Evolutionary conservation across 306 rosid species (phyloP).

Genomic region (Ochetophila trinervis): DNA sequence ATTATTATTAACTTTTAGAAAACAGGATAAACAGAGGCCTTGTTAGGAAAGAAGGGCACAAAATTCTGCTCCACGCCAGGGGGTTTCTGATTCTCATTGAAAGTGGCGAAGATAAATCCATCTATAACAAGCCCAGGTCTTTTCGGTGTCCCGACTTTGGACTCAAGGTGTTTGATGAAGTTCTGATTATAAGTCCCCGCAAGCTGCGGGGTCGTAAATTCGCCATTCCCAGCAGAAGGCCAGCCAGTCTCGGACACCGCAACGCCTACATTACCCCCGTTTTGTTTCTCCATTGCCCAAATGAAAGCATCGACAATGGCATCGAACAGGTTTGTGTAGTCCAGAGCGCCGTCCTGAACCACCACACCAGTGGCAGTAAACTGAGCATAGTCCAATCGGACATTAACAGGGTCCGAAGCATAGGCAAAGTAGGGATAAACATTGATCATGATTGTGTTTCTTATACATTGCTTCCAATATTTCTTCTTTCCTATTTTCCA

Average conservation of each 20-base stretch:
- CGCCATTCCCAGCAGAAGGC: constrained; percentile 36
- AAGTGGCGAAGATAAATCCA: constrained; percentile 37
- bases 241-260: constrained; percentile 41
- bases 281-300: constrained; percentile 26
- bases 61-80: constrained; percentile 25
- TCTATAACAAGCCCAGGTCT: constrained; percentile 22
- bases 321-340: constrained; percentile 32
- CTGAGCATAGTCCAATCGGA: constrained; percentile 16
- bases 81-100: constrained; percentile 35
- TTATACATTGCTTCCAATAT: too few species aligned
- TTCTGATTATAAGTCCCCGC: constrained; percentile 30
- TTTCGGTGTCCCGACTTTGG: constrained; percentile 32
- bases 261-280: background rate
- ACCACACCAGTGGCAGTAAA: background rate
- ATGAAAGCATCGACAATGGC: constrained; percentile 36
- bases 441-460: constrained; percentile 28
- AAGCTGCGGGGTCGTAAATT: constrained; percentile 9
- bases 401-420: constrained; percentile 18
- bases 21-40: constrained; percentile 32
- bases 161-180: constrained; percentile 8
- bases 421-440: constrained; percentile 41
- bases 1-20: background rate
- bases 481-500: too few species aligned
- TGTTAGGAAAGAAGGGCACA: constrained; percentile 29
- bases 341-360: constrained; percentile 3